Base-by-base conservation (phyloP, 768 basidiomycete genomes). In the Pulveroboletus sp. region DNA sequence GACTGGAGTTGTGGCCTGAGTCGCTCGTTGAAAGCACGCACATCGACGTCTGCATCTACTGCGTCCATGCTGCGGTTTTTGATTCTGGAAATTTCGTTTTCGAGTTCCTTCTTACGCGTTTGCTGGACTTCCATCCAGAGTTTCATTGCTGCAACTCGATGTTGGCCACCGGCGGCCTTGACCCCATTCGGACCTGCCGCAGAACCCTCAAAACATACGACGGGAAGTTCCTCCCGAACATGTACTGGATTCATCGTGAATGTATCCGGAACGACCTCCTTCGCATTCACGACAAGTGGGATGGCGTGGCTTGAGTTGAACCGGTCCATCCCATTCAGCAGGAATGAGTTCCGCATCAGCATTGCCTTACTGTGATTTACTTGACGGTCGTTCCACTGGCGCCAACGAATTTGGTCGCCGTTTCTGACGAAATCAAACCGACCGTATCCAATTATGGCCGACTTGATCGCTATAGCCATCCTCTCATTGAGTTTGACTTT, bases 141-240 rank as follows among this genome's bases (percentile, higher is more conserved):
- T 19, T 45, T 36, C 44, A 45, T 37, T 6, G 44, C 44, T 17
- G n/a, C 25, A 19, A 37, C 24, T 4, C 44, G 34, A 20, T 45
- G 44, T 16, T 45, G 44, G 29, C 44, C 44, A 37, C 44, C 44
- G 1, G 44, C 44, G 14, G 44, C 44, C 35, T 27, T 37, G n/a
- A 37, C 7, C 29, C 35, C 35, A 37, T n/a, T n/a, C n/a, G n/a
- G n/a, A n/a, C 16, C 6, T 20, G 7, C 35, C 6, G 17, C 35
- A 14, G 17, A 3, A 20, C 17, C 35, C 35, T 13, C 6, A 7
- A 45, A 37, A 7, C 27, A 2, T 14, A 45, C 24, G 10, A 29
- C 6, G 4, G 44, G 44, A 29, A 45, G 44, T 7, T 29, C 44
- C 23, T 37, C 25, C 10, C 13, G 35, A 13, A 45, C 12, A 17